A percentile compares a stretch with the other conserved stretches of the same genome.
These are phyloP conservation scores for thale cress (Arabidopsis thaliana) DNA, from an alignment of 345 rosid genomes.

Conservation along the genomic window TAIR10.1 NC_003074.8:3423001-3423500, in stretches of 20 bases:
- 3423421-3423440: slow-evolving; percentile 35
- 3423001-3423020: slow-evolving; percentile 83
- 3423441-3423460: slow-evolving; percentile 18
- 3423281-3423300: slow-evolving; percentile 31
- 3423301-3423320: slow-evolving; percentile 21
- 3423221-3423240: slow-evolving; percentile 43
- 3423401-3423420: slow-evolving; percentile 26
- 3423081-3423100: neutral
- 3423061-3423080: neutral
- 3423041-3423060: slow-evolving; percentile 6
- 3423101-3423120: too few species aligned
- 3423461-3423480: slow-evolving; percentile 27
- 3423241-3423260: slow-evolving; percentile 53
- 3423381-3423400: slow-evolving; percentile 48
- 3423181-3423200: slow-evolving; percentile 71
- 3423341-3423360: slow-evolving; percentile 19
- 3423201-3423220: slow-evolving; percentile 49
- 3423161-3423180: slow-evolving; percentile 82
- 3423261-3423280: slow-evolving; percentile 33
- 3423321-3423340: slow-evolving; percentile 33
- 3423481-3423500: neutral
- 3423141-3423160: slow-evolving; percentile 94
- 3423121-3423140: slow-evolving; percentile 87
- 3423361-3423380: slow-evolving; percentile 47
- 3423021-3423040: slow-evolving; percentile 20